Evolutionary conservation across 176 grass and related monocot species (phyloP).

Genomic region (Eragrostis curvula): DNA sequence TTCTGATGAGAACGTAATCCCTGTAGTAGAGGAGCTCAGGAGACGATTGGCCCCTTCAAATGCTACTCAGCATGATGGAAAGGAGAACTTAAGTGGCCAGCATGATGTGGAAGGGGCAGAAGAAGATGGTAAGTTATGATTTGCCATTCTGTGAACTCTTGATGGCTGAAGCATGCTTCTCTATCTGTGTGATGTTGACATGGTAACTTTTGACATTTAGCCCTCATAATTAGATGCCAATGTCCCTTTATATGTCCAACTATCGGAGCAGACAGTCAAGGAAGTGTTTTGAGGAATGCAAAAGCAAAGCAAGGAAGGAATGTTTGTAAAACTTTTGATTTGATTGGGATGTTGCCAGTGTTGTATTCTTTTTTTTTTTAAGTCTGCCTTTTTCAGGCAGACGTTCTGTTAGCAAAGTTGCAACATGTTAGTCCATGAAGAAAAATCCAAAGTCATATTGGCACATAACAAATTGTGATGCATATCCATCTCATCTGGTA

Average conservation of each 20-base stretch:
- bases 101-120: constrained; percentile 76
- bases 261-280: constrained; percentile 11
- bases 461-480: background rate
- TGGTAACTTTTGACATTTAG: constrained; percentile 21
- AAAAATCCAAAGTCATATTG: constrained; percentile 36
- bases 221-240: constrained; percentile 1
- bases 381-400: constrained; percentile 34
- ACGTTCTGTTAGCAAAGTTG: constrained; percentile 36
- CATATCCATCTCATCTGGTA: background rate
- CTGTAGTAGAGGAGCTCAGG: constrained; percentile 83
- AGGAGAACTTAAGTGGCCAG: constrained; percentile 58
- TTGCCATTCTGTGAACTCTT: constrained; percentile 10
- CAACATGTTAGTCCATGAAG: constrained; percentile 19
- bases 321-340: background rate
- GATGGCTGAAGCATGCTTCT: background rate
- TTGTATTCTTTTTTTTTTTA: constrained; percentile 13
- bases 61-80: constrained; percentile 55
- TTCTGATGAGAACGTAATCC: constrained; percentile 79
- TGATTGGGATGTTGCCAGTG: constrained; percentile 4
- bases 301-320: constrained; percentile 17
- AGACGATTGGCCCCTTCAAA: constrained; percentile 63
- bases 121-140: constrained; percentile 69
- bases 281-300: background rate
- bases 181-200: constrained; percentile 1
- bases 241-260: constrained; percentile 10